These are phyloP conservation scores for Cyclotella distinguenda DNA, from an alignment of 108 stramenopile genomes.

Conservation along the genomic window DNA sequence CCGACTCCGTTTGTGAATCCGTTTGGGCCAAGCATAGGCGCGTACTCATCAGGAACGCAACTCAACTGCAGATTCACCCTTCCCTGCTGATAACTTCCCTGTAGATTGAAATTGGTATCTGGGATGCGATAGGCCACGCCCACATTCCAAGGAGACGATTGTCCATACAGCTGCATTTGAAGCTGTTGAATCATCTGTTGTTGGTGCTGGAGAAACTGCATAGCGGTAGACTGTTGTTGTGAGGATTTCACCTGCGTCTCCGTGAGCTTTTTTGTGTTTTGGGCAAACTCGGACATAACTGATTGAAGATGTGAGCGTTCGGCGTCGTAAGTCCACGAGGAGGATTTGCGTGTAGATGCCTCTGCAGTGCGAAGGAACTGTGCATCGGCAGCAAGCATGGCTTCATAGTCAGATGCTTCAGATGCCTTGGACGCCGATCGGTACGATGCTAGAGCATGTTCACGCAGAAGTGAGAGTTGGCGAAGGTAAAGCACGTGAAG, in stretches of 20 bases:
- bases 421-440: constrained; percentile 71
- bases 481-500: constrained; percentile 90
- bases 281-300: constrained; percentile 86
- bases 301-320: constrained; percentile 79
- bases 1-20: constrained; percentile 97
- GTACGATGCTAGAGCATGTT: constrained; percentile 85
- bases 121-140: constrained; percentile 97
- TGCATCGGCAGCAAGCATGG: constrained; percentile 93
- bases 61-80: constrained; percentile 90
- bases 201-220: constrained; percentile 94
- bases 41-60: constrained; percentile 96
- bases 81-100: constrained; percentile 94
- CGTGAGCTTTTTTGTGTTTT: constrained; percentile 69
- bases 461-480: constrained; percentile 84
- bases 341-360: constrained; percentile 74
- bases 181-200: constrained; percentile 95
- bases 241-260: constrained; percentile 82
- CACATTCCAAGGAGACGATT: constrained; percentile 90
- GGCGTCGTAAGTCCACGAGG: constrained; percentile 85
- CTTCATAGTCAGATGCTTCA: constrained; percentile 91
- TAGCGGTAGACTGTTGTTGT: constrained; percentile 86
- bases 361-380: constrained; percentile 83
- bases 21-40: constrained; percentile 92
- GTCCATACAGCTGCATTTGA: constrained; percentile 93
- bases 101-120: constrained; percentile 95